These are phyloP conservation scores for Cryoendolithus antarcticus DNA, from an alignment of 2,329 filamentous ascomycete species.

Conservation along the genomic window DNA sequence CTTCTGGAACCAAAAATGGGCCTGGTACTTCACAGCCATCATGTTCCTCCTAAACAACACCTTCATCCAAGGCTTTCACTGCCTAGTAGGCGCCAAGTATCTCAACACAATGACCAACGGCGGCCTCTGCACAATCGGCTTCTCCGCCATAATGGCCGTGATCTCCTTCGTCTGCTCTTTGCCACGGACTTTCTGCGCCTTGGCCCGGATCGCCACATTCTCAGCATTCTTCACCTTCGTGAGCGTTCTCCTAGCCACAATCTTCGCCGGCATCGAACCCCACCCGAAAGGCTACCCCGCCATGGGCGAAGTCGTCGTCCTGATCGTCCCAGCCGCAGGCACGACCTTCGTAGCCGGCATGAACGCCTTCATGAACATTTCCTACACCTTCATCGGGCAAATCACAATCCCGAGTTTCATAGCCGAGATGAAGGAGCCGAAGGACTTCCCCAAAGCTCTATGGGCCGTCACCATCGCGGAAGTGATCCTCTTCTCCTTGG, in stretches of 20 bases:
- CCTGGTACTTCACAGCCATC: slow-evolving; percentile 55
- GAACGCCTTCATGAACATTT: slow-evolving; percentile 88
- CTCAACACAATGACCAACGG: slow-evolving; percentile 71
- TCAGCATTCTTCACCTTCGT: slow-evolving; percentile 85
- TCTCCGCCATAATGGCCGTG: slow-evolving; percentile 60
- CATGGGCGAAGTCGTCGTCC: slow-evolving; percentile 53
- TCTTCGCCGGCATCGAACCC: slow-evolving; percentile 65
- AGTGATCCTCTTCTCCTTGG: slow-evolving; percentile 71
- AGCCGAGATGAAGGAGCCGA: slow-evolving; percentile 72
- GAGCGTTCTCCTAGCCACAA: slow-evolving; percentile 70
- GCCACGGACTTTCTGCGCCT: slow-evolving; percentile 69
- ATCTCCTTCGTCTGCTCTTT: slow-evolving; percentile 70
- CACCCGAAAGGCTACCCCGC: slow-evolving; percentile 45
- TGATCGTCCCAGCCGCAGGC: slow-evolving; percentile 51
- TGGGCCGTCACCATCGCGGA: slow-evolving; percentile 85
- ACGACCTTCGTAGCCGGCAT: slow-evolving; percentile 74
- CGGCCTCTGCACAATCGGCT: slow-evolving; percentile 65
- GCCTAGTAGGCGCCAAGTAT: slow-evolving; percentile 73
- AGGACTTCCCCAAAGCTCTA: slow-evolving; percentile 84
- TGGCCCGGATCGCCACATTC: slow-evolving; percentile 65
- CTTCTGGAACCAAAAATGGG: slow-evolving; percentile 72
- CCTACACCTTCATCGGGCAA: slow-evolving; percentile 91
- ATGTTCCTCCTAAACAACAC: slow-evolving; percentile 95
- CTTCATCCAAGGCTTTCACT: slow-evolving; percentile 72
- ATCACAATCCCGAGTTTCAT: slow-evolving; percentile 92